Conservation (phyloP, 768 basidiomycete genomes). For the Boletus barrowsii region DNA sequence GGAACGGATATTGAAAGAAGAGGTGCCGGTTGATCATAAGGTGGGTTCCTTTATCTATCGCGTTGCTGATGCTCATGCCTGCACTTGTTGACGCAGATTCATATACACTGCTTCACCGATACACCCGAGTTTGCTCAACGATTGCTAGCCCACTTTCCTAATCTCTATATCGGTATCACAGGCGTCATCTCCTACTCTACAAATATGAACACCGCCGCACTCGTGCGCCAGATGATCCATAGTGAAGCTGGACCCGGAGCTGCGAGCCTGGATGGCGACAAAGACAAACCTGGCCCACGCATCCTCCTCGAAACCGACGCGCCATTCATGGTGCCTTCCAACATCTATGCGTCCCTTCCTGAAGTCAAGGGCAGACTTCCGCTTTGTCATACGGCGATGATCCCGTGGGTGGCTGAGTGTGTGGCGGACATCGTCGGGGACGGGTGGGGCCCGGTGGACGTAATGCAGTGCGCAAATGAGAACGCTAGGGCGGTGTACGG, state of each 20-base stretch:
- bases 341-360: constrained; percentile 59
- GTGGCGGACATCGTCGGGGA: constrained; percentile 47
- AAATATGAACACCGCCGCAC: constrained; percentile 66
- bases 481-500: constrained; percentile 68
- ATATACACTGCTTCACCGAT: constrained; percentile 89
- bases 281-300: constrained; percentile 35
- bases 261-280: too few relatives aligned
- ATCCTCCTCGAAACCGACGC: constrained; percentile 83
- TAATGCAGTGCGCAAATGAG: constrained; percentile 60
- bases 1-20: constrained; percentile 70
- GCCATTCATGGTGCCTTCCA: constrained; percentile 82
- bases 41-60: constrained; percentile 30
- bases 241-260: too few relatives aligned
- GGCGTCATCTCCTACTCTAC: constrained; percentile 81
- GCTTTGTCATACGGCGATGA: constrained; percentile 74
- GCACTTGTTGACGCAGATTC: too few relatives aligned
- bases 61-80: too few relatives aligned
- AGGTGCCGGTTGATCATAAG: constrained; percentile 68
- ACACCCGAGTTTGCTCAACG: constrained; percentile 68
- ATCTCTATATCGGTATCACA: constrained; percentile 82
- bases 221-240: constrained; percentile 54
- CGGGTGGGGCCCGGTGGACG: constrained; percentile 50
- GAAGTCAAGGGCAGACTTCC: constrained; percentile 58
- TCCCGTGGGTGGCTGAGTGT: constrained; percentile 83
- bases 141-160: constrained; percentile 73